Base-by-base conservation (phyloP, 2,329 filamentous ascomycete genomes). In the Colletotrichum tanaceti region DNA sequence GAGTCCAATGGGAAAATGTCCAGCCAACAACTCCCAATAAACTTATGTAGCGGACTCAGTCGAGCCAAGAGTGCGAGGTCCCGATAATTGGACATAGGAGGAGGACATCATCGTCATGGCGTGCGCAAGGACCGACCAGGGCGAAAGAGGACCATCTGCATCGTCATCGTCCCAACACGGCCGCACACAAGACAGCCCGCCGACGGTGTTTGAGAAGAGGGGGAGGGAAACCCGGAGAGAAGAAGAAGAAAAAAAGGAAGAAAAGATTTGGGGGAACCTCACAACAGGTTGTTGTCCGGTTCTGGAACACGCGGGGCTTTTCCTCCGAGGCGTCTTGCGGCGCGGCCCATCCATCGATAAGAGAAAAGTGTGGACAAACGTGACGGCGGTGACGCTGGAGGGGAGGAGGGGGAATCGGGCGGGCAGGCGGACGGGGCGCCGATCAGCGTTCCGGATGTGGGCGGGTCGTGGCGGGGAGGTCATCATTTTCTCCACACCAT, bases 391-490 rank as follows among this genome's bases (percentile, higher is more conserved):
- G 41, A n/a, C n/a, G n/a, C n/a, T n/a, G n/a, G n/a, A n/a, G n/a
- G n/a, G n/a, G n/a, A n/a, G n/a, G n/a, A n/a, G n/a, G n/a, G n/a
- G 22, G 18, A 39, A 16, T 14, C 47, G 52, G 35, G 53, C n/a
- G 28, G 6, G 5, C n/a, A n/a, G n/a, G n/a, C n/a, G n/a, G n/a
- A 28, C 4, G 28, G 28, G 46, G 24, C 41, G 7, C 43, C 32
- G 65, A 67, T 67, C 64, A 49, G 28, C 60, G 65, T 64, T 64
- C 59, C 38, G 53, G 28, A 52, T 53, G 55, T 64, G 44, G 35
- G 35, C 16, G 50, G 53, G 39, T n/a, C n/a, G n/a, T n/a, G n/a
- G n/a, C n/a, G n/a, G n/a, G n/a, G n/a, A 20, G 24, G 24, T 6
- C 22, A 43, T 68, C 47, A 24, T 41, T 28, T 28, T 39, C 46